Base-by-base conservation (phyloP, 2,329 filamentous ascomycete species). In the Colletotrichum sojae region DNA sequence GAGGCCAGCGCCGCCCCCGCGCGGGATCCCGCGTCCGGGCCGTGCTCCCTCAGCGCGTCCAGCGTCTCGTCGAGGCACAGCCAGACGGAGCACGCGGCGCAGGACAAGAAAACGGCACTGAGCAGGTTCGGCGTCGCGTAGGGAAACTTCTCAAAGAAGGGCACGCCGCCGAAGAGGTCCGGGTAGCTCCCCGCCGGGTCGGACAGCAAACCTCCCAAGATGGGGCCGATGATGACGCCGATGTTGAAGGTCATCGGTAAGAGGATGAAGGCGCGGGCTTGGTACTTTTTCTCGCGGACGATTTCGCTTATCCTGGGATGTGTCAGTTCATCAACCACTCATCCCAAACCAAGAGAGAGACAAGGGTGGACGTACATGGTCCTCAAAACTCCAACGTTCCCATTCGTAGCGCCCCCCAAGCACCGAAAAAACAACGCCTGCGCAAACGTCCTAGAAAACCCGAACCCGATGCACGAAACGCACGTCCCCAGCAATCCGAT, bases 401-500 rank as follows among this genome's bases (percentile, higher is more conserved):
- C 84, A 67, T 86, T 86, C 43, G 85, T 78, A 4, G 78, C 82
- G 27, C 92, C 92, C 1, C 91, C 92, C 43, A 92, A 76, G 12
- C 84, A 86, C 6, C 92, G 83, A 82, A 92, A 94, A 53, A 89
- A 83, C 1, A 91, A 86, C 0, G 91, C 91, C 76, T 84, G 82
- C 15, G 81, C 82, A 75, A 94, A 94, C 4, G 84, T 90, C 31
- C 83, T 86, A 4, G 90, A 89, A 75, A 94, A 94, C 0, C 91
- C 92, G 75, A 94, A 93, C 0, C 92, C 92, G 16, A 94, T 73
- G 71, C 88, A 90, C 5, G 90, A 91, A 12, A 93, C 77, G 16
- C 70, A 69, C 9, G 86, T 94, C 0, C 94, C 94, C 2, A 89
- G 75, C 31, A 97, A 80, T 0, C 94, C 94, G 61, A 97, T 89